Conservation (phyloP, 2,329 filamentous ascomycete species). For the Pyrenochaeta sp. region DNA sequence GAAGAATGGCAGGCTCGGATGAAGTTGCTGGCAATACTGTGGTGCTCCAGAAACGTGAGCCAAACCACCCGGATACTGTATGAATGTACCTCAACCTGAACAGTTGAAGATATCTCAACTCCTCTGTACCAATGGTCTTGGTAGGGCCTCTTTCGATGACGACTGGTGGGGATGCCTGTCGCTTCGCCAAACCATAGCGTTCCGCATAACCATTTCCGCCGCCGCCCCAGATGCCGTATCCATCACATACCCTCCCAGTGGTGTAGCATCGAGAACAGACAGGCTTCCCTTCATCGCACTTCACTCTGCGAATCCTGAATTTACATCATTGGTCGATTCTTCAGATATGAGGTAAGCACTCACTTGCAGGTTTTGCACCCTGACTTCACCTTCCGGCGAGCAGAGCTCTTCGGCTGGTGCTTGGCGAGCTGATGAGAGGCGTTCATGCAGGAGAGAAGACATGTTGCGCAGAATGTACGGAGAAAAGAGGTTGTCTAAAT, state of each 20-base stretch:
- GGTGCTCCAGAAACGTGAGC: slow-evolving; percentile 48
- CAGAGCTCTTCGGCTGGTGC: not conserved
- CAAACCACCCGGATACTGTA: slow-evolving; percentile 14
- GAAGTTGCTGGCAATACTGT: slow-evolving; percentile 51
- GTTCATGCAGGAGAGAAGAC: not conserved
- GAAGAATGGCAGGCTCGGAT: slow-evolving; percentile 53
- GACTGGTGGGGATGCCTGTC: not conserved
- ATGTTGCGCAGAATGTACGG: not conserved
- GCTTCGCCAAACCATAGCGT: slow-evolving; percentile 2
- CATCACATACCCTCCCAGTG: slow-evolving; percentile 52
- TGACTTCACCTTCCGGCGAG: slow-evolving; percentile 1
- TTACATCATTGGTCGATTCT: not conserved
- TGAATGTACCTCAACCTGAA: slow-evolving; percentile 4
- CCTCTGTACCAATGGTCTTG: not conserved
- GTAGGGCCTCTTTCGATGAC: slow-evolving; percentile 1
- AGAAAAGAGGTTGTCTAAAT: too few relatives aligned
- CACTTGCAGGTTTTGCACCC: slow-evolving; percentile 18
- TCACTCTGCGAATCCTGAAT: slow-evolving; percentile 35
- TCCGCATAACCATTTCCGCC: slow-evolving; percentile 32
- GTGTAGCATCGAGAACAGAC: slow-evolving; percentile 47
- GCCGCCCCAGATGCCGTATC: slow-evolving; percentile 56
- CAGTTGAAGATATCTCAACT: slow-evolving; percentile 8
- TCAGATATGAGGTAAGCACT: not conserved
- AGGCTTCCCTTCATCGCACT: slow-evolving; percentile 51
- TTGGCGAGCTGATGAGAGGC: not conserved